Evolutionary conservation across 352 stramenopile species (phyloP), one percentile per base, ranked within the genome.

Genomic region (Pythium rishiriense): DNA sequence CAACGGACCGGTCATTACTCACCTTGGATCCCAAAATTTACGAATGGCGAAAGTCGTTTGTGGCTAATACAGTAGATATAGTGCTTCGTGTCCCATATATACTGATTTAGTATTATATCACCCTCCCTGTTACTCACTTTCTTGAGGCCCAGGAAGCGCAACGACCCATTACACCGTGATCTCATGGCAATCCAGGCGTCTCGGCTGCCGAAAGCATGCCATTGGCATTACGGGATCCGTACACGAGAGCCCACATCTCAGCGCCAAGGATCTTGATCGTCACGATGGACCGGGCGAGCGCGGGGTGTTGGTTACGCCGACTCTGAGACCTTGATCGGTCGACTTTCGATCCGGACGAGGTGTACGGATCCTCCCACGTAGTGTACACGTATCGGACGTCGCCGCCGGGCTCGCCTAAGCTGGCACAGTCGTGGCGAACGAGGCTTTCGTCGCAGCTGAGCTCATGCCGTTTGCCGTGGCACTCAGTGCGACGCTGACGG

Each of bases 1-100:
- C 49, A 60, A 59, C 26, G 12, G 41, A 66, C n/a, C 49, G 48
- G 59, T 66, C 59, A 66, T 66, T 66, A 66, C 59, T 49, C 59
- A 66, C 58, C 31, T 11, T 19, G 31, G 35, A 58, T 58, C 24
- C 33, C 31, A 48, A 58, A 47, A 35, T 58, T 26, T 37, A 58
- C 33, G 31, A 58, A 58, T 28, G 29, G 50, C n/a, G 25, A 43
- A 45, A n/a, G 50, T n/a, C n/a, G n/a, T n/a, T 22, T 3, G 12
- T 12, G 19, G 9, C 24, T 29, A 45, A 43, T 22, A 24, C 8
- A 57, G 21, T 57, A 57, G 3, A 39, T 39, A 15, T 15, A n/a
- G n/a, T n/a, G n/a, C n/a, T n/a, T n/a, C n/a, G n/a, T n/a, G 33
- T 39, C 11, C 33, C 10, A 39, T 39, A 11, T 39, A 17, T 17